phyloP scores from a whole-genome alignment of 768 basidiomycete species.

The Postia placenta region DNA sequence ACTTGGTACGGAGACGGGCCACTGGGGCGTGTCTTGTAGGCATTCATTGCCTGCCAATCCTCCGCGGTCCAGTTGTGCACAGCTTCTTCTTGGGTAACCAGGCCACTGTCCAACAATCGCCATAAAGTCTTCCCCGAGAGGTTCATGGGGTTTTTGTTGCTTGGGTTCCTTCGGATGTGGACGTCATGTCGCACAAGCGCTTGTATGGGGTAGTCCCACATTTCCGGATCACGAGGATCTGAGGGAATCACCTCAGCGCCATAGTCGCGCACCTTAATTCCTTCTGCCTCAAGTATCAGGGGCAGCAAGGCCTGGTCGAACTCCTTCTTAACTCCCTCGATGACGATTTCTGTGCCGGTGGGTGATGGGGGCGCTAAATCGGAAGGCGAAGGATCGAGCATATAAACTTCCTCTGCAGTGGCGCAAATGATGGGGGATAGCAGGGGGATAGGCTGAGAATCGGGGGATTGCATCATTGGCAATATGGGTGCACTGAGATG shows the following conservation, averaged over 20 bases:
- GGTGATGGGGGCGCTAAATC: slow-evolving; percentile 17
- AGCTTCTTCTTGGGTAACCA: slow-evolving; percentile 23
- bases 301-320: slow-evolving; percentile 12
- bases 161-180: slow-evolving; percentile 19
- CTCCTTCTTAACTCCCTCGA: slow-evolving; percentile 2
- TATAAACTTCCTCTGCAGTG: too few species aligned
- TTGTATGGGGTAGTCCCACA: slow-evolving; percentile 18
- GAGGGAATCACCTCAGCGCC: slow-evolving; percentile 13
- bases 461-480: too few species aligned
- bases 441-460: too few species aligned
- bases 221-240: slow-evolving; percentile 15
- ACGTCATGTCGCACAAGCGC: slow-evolving; percentile 22
- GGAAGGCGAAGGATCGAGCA: background rate
- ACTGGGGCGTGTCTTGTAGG: slow-evolving; percentile 17
- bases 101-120: slow-evolving; percentile 21
- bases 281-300: slow-evolving; percentile 13
- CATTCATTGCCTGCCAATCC: slow-evolving; percentile 15
- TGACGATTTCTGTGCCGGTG: slow-evolving; percentile 22
- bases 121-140: slow-evolving; percentile 18
- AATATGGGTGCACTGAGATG: background rate
- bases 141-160: slow-evolving; percentile 2
- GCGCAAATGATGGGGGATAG: too few species aligned
- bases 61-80: slow-evolving; percentile 13
- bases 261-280: slow-evolving; percentile 29
- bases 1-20: slow-evolving; percentile 21